A percentile compares a stretch with the other conserved stretches of the same genome.
phyloP scores from a whole-genome alignment of 345 rosid species.

The Mallotus nudiflorus region DNA sequence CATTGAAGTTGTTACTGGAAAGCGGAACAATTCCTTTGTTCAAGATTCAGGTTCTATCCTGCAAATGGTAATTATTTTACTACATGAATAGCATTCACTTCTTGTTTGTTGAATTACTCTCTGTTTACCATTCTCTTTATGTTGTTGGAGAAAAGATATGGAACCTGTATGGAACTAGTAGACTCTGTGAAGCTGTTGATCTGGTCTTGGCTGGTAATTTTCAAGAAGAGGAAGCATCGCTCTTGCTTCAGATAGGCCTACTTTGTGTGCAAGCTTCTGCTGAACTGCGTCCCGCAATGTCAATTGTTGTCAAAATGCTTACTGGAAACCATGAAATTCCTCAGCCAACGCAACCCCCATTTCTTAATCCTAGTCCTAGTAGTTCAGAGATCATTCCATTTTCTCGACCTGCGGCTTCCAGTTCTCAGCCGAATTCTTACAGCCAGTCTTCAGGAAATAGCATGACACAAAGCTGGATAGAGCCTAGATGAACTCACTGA shows the following conservation, averaged over 20 bases:
- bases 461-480: conserved; percentile 43
- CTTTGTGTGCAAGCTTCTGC: conserved; percentile 86
- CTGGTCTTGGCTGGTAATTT: conserved; percentile 48
- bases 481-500: conserved; percentile 46
- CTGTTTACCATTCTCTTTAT: conserved; percentile 4
- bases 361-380: conserved; percentile 35
- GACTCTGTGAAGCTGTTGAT: conserved; percentile 62
- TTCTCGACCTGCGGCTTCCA: conserved; percentile 6
- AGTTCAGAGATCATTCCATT: conserved; percentile 31
- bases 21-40: conserved; percentile 47
- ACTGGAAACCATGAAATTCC: conserved; percentile 46
- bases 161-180: conserved; percentile 45
- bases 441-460: conserved; percentile 48
- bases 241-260: conserved; percentile 62
- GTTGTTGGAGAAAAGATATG: conserved; percentile 49
- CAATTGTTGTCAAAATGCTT: conserved; percentile 67
- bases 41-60: conserved; percentile 48
- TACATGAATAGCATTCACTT: background rate
- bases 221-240: conserved; percentile 44
- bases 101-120: background rate
- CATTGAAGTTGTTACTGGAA: conserved; percentile 66
- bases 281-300: conserved; percentile 82
- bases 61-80: conserved; percentile 47
- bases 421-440: conserved; percentile 40
- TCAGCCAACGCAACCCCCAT: conserved; percentile 78